Conservation (phyloP, 106 monocot species). For the Dendrobium officinale region DNA sequence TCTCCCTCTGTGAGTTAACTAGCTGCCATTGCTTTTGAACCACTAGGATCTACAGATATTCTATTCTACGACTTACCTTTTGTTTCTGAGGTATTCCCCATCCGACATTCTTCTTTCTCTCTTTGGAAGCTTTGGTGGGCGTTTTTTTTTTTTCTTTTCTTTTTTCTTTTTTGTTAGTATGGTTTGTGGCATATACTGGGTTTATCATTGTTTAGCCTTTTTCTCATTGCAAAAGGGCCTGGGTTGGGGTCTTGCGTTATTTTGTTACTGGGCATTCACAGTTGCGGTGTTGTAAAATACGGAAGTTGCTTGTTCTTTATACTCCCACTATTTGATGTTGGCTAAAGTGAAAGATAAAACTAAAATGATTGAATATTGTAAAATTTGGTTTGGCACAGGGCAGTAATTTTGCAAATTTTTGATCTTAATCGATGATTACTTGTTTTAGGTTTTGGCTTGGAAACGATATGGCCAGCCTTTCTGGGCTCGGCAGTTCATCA, state of each 20-base stretch:
- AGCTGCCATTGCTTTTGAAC: too few relatives aligned
- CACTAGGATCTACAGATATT: too few relatives aligned
- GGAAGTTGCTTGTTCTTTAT: background rate
- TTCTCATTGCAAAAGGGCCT: background rate
- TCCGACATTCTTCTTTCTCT: too few relatives aligned
- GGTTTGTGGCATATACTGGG: too few relatives aligned
- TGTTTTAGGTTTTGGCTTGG: background rate
- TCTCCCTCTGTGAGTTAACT: too few relatives aligned
- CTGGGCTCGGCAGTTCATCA: conserved; percentile 10
- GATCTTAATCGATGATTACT: background rate
- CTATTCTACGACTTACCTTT: too few relatives aligned
- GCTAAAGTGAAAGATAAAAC: too few relatives aligned
- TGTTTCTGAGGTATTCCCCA: too few relatives aligned
- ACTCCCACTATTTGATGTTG: background rate
- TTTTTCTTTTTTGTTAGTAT: too few relatives aligned
- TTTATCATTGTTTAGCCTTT: too few relatives aligned
- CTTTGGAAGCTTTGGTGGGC: too few relatives aligned
- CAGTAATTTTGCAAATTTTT: background rate
- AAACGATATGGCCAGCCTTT: conserved; percentile 15
- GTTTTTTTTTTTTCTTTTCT: too few relatives aligned
- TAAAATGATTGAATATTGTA: background rate
- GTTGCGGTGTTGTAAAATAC: background rate
- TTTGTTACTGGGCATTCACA: background rate
- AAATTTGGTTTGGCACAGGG: background rate
- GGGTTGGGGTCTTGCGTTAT: background rate